Evolutionary conservation across 768 basidiomycete genomes (phyloP).

Genomic region (Termitomyces sp.): DNA sequence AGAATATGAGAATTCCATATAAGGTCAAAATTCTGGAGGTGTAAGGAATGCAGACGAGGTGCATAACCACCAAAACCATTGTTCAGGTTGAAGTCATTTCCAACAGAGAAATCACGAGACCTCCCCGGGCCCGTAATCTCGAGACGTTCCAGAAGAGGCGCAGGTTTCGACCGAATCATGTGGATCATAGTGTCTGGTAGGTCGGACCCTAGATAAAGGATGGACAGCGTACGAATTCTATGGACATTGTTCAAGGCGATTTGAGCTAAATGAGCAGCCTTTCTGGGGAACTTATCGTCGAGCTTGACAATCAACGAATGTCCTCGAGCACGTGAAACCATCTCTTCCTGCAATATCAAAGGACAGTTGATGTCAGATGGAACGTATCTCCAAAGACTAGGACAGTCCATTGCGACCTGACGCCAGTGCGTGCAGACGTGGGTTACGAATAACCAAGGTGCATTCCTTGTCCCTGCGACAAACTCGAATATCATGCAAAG

Average conservation of each 20-base stretch:
- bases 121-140: neutral
- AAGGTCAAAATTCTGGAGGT: neutral
- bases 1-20: neutral
- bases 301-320: neutral
- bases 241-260: neutral
- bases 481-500: neutral
- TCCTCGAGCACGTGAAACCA: neutral
- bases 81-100: too few species aligned
- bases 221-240: neutral
- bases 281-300: neutral
- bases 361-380: neutral
- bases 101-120: neutral
- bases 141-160: neutral
- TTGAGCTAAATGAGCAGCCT: neutral
- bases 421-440: neutral
- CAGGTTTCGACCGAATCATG: neutral
- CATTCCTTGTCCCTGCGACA: neutral
- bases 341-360: neutral
- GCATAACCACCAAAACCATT: neutral
- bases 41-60: neutral
- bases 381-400: neutral
- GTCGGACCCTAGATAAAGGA: neutral
- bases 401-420: neutral
- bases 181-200: neutral
- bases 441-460: neutral